These are phyloP conservation scores for Xylaria sp. DNA, from an alignment of 2,329 filamentous ascomycete species.

Conservation along the genomic window DNA sequence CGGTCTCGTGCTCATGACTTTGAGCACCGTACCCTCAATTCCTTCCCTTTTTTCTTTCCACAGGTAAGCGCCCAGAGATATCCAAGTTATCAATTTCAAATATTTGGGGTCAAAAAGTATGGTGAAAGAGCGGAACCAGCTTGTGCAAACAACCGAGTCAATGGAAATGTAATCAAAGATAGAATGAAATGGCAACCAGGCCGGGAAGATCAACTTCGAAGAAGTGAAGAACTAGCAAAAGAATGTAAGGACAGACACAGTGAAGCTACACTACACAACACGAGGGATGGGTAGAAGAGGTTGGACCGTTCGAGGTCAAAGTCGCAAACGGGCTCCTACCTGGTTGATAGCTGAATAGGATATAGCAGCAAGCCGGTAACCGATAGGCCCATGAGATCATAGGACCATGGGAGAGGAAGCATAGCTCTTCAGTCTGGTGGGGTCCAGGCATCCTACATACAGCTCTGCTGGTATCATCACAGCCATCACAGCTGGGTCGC, in stretches of 20 bases:
- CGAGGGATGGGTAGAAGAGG: conserved; percentile 8
- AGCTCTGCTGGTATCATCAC: conserved; percentile 9
- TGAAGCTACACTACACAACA: conserved; percentile 3
- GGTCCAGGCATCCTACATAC: background rate
- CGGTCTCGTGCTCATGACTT: conserved; percentile 28
- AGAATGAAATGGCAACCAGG: conserved; percentile 35
- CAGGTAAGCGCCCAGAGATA: background rate
- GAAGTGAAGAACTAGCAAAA: conserved; percentile 30
- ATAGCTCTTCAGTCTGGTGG: background rate
- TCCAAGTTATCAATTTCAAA: background rate
- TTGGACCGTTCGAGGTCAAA: conserved; percentile 1
- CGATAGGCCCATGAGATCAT: conserved; percentile 19
- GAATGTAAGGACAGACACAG: conserved; percentile 24
- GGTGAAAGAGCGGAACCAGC: background rate
- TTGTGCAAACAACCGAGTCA: background rate
- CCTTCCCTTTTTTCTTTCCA: background rate
- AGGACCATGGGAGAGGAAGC: background rate
- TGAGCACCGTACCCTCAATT: background rate
- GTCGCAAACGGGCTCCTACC: background rate
- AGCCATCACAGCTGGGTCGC: conserved; percentile 9
- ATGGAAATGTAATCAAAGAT: conserved; percentile 15
- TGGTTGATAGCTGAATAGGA: background rate
- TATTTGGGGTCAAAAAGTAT: conserved; percentile 1
- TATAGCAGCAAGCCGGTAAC: background rate
- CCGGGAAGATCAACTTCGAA: conserved; percentile 42